These are phyloP conservation scores for Coemansia sp. DNA, from an alignment of 192 early-diverging fungal genomes.

Conservation along the genomic window DNA sequence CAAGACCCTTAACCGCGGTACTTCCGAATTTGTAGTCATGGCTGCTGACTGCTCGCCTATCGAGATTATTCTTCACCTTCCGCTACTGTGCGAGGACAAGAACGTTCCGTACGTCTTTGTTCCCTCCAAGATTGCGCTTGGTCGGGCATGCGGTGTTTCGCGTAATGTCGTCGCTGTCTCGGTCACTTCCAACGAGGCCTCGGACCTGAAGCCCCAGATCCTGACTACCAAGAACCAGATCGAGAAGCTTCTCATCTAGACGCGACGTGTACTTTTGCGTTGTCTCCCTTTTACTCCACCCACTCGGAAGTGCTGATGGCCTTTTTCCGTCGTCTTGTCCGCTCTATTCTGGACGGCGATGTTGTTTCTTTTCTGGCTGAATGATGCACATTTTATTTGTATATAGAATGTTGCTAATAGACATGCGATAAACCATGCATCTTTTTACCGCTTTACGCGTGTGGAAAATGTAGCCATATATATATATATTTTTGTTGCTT, in stretches of 20 bases:
- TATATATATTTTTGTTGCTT: slow-evolving; percentile 4
- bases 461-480: neutral
- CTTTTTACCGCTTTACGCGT: neutral
- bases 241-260: slow-evolving; percentile 69
- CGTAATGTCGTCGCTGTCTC: slow-evolving; percentile 89
- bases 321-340: neutral
- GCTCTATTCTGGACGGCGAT: neutral
- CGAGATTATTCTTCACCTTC: slow-evolving; percentile 96
- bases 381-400: slow-evolving; percentile 51
- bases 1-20: slow-evolving; percentile 99
- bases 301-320: slow-evolving; percentile 30
- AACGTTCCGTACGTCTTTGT: slow-evolving; percentile 99
- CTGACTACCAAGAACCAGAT: slow-evolving; percentile 86
- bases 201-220: slow-evolving; percentile 93
- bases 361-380: slow-evolving; percentile 21
- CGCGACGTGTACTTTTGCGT: neutral
- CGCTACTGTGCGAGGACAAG: slow-evolving; percentile 99
- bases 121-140: slow-evolving; percentile 92
- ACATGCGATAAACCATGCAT: neutral
- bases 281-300: too few species aligned
- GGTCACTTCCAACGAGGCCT: slow-evolving; percentile 97
- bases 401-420: slow-evolving; percentile 32
- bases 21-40: slow-evolving; percentile 98
- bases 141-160: slow-evolving; percentile 96
- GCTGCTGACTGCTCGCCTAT: slow-evolving; percentile 97